These are phyloP conservation scores for Zymoseptoria crescenta DNA, from an alignment of 2,329 filamentous ascomycete species.

Conservation along the genomic window DNA sequence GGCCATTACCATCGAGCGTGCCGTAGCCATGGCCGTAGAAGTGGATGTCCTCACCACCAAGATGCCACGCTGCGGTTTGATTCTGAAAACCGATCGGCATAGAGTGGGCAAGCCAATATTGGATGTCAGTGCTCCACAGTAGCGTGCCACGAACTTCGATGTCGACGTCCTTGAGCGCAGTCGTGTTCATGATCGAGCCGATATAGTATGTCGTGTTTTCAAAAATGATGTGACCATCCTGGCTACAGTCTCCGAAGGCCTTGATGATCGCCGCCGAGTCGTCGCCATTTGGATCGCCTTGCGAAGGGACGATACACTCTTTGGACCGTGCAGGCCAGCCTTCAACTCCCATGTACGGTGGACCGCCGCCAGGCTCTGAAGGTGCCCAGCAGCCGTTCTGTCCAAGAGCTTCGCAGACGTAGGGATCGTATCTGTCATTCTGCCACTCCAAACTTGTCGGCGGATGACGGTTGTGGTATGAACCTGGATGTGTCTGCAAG, in stretches of 20 bases:
- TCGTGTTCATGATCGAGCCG: conserved; percentile 44
- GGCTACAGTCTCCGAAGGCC: conserved; percentile 44
- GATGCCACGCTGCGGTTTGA: conserved; percentile 46
- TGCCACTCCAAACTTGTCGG: background rate
- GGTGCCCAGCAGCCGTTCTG: conserved; percentile 2
- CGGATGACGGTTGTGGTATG: background rate
- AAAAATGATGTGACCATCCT: conserved; percentile 46
- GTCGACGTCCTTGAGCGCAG: conserved; percentile 39
- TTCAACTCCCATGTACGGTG: background rate
- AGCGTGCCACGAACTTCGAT: conserved; percentile 44
- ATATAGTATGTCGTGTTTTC: conserved; percentile 43
- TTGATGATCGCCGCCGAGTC: conserved; percentile 46
- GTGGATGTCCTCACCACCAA: conserved; percentile 47
- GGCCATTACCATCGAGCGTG: conserved; percentile 52
- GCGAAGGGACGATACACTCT: background rate
- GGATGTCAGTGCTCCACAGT: conserved; percentile 36
- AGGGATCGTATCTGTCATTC: conserved; percentile 1
- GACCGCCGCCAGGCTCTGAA: background rate
- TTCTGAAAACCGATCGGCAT: conserved; percentile 49
- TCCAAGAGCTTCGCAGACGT: conserved; percentile 1
- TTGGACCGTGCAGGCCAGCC: background rate
- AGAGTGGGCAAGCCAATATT: conserved; percentile 47
- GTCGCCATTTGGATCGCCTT: conserved; percentile 26
- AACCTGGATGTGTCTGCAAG: background rate
- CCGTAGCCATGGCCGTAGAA: conserved; percentile 46